Percentiles rank a stretch among this genome's conserved stretches.
Conservation (phyloP, 257 asterid genomes). For the Thymus mandschuricus region DNA sequence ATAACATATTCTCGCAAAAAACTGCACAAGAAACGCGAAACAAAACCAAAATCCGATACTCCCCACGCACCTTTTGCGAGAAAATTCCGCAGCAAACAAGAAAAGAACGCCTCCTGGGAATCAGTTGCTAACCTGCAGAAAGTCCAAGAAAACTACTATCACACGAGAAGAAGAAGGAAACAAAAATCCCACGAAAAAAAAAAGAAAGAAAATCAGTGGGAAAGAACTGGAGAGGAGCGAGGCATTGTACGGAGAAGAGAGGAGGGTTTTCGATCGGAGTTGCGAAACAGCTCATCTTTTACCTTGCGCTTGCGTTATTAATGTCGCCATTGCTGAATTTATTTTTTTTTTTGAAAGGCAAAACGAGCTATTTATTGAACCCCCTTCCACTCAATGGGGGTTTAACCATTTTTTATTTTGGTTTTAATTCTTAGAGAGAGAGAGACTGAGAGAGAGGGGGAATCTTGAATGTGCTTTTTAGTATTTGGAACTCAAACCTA, state of each 20-base stretch:
- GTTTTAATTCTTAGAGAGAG: not conserved
- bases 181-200: not conserved
- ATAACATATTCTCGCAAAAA: not conserved
- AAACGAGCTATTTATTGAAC: constrained; percentile 25
- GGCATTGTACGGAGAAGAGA: constrained; percentile 35
- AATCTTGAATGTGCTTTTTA: not conserved
- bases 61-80: constrained; percentile 19
- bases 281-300: constrained; percentile 53
- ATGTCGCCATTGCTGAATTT: constrained; percentile 33
- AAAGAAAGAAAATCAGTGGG: not conserved
- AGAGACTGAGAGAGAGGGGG: not conserved
- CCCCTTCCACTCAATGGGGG: constrained; percentile 25
- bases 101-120: not conserved
- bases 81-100: not conserved
- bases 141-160: not conserved
- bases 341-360: constrained; percentile 17
- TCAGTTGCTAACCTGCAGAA: constrained; percentile 29
- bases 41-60: not conserved
- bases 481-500: not conserved
- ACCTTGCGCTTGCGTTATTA: constrained; percentile 29
- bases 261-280: constrained; percentile 38
- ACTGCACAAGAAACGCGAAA: constrained; percentile 1
- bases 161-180: not conserved
- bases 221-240: constrained; percentile 3
- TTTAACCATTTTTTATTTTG: not conserved